Conservation (phyloP, 352 stramenopile species). For the Phytophthora pluvialis region DNA sequence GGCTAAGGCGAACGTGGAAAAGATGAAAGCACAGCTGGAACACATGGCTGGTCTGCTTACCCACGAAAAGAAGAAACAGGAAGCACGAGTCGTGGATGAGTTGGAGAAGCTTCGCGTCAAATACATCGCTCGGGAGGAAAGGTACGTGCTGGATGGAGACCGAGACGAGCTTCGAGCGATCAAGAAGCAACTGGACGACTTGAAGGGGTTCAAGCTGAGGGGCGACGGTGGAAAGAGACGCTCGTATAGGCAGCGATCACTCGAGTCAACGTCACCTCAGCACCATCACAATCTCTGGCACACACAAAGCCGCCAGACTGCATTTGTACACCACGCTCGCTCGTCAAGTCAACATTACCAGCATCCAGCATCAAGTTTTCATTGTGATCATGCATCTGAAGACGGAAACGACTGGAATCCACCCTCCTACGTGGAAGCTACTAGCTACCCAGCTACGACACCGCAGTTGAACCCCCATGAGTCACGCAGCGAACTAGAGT, state of each 20-base stretch:
- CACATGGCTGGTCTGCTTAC: conserved; percentile 57
- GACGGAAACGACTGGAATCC: conserved; percentile 16
- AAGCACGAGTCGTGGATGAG: conserved; percentile 64
- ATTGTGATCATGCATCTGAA: conserved; percentile 19
- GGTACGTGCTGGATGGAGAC: conserved; percentile 79
- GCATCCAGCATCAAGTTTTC: conserved; percentile 6
- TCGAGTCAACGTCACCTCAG: conserved; percentile 13
- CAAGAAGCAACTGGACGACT: conserved; percentile 81
- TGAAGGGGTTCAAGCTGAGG: conserved; percentile 58
- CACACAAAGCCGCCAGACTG: conserved; percentile 19
- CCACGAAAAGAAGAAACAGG: conserved; percentile 75
- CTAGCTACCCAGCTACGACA: background rate
- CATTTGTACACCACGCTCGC: conserved; percentile 6
- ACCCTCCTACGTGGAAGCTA: conserved; percentile 16
- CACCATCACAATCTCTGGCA: conserved; percentile 13
- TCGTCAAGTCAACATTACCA: conserved; percentile 7
- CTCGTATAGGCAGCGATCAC: conserved; percentile 12
- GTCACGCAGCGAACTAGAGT: background rate
- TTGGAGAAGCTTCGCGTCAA: conserved; percentile 84
- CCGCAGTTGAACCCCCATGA: background rate
- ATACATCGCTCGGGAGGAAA: conserved; percentile 81
- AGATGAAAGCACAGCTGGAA: conserved; percentile 66
- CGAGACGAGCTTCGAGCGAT: conserved; percentile 82
- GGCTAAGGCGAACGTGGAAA: conserved; percentile 41
- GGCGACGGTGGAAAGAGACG: background rate